These are phyloP conservation scores for Clitocybe nebularis DNA, from an alignment of 1,284 basidiomycete genomes.

Conservation along the genomic window DNA sequence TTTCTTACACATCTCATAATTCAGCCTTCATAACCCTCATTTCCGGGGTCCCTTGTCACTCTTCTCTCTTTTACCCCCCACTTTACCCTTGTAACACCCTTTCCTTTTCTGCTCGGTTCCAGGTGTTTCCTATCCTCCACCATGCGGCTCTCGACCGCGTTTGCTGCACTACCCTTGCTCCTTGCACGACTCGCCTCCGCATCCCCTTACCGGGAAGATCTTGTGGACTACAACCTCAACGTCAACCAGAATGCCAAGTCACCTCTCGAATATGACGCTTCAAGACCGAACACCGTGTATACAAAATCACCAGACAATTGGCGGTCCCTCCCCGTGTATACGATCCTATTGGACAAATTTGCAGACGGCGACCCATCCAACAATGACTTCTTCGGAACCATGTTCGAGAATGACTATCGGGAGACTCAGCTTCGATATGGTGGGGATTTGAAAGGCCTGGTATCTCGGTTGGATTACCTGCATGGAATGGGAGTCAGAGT, in stretches of 20 bases:
- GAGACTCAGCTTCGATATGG: constrained; percentile 87
- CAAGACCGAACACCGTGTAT: constrained; percentile 63
- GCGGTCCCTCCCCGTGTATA: constrained; percentile 82
- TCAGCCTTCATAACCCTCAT: constrained; percentile 7
- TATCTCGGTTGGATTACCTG: constrained; percentile 78
- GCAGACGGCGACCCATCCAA: constrained; percentile 88
- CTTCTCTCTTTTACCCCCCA: constrained; percentile 13
- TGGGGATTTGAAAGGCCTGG: constrained; percentile 79
- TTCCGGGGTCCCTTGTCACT: constrained; percentile 4
- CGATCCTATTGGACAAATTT: constrained; percentile 87
- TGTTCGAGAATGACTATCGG: constrained; percentile 80
- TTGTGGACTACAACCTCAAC: constrained; percentile 83
- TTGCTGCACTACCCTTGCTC: constrained; percentile 24
- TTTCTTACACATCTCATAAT: constrained; percentile 5
- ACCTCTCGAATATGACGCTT: constrained; percentile 66
- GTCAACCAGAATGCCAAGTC: constrained; percentile 71
- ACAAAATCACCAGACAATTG: constrained; percentile 82
- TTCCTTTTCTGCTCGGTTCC: constrained; percentile 6
- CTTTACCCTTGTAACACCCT: constrained; percentile 9
- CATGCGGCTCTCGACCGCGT: constrained; percentile 34
- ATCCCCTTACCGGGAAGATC: constrained; percentile 73
- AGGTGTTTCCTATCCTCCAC: constrained; percentile 11
- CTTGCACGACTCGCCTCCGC: constrained; percentile 32
- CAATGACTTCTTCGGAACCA: constrained; percentile 81
- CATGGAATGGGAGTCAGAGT: constrained; percentile 81